These are phyloP conservation scores for Pochonia chlamydosporia DNA, from an alignment of 2,329 filamentous ascomycete genomes.

Conservation along the genomic window DNA sequence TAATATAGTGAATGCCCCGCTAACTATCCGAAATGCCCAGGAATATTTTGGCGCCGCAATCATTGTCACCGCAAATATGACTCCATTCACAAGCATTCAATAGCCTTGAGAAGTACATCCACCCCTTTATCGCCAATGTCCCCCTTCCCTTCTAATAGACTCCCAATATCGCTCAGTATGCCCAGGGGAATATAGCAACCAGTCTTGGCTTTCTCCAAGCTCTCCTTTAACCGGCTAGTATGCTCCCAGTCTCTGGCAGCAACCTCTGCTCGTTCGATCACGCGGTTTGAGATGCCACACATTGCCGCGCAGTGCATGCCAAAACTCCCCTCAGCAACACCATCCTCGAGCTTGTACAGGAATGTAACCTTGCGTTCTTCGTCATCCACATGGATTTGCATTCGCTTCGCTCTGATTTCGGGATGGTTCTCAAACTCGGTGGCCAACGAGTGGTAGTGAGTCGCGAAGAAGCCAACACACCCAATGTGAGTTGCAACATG, in stretches of 20 bases:
- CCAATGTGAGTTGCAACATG: constrained; percentile 91
- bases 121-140: constrained; percentile 47
- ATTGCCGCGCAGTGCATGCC: constrained; percentile 99
- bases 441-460: constrained; percentile 91
- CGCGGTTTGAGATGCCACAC: constrained; percentile 82
- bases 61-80: constrained; percentile 2
- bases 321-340: constrained; percentile 92
- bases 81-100: constrained; percentile 45
- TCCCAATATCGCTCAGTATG: constrained; percentile 79
- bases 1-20: too few relatives aligned
- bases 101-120: constrained; percentile 54
- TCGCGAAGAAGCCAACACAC: constrained; percentile 93
- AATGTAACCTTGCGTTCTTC: constrained; percentile 85
- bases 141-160: constrained; percentile 58
- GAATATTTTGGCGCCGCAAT: neutral
- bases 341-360: constrained; percentile 87
- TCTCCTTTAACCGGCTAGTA: constrained; percentile 84
- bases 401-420: constrained; percentile 78
- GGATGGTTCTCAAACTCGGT: constrained; percentile 87
- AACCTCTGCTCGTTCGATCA: constrained; percentile 81
- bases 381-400: constrained; percentile 93
- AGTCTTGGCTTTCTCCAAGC: constrained; percentile 71
- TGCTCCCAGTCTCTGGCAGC: constrained; percentile 94
- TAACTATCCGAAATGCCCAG: neutral
- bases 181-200: constrained; percentile 81